Percentiles rank a stretch among this genome's conserved stretches.
Evolutionary conservation across 2,329 filamentous ascomycete species (phyloP).

Genomic region (Reticulascus tulasneorum): DNA sequence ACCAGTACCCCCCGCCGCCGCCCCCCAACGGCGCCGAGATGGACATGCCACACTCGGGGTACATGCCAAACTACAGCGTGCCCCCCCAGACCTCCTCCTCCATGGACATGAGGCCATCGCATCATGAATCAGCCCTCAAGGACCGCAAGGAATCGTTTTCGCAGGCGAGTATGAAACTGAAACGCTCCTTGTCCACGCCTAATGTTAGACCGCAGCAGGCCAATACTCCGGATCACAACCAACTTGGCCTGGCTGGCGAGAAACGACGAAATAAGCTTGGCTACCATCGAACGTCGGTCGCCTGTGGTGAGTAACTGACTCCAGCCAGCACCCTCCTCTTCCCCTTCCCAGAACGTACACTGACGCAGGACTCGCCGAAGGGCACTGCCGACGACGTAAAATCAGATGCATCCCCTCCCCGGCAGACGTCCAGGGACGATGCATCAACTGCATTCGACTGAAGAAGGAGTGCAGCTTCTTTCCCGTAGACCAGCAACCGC

Average conservation of each 20-base stretch:
- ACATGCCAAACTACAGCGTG: conserved; percentile 26
- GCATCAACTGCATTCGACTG: conserved; percentile 87
- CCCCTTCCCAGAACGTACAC: not conserved
- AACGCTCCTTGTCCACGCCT: conserved; percentile 48
- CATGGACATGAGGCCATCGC: conserved; percentile 5
- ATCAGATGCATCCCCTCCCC: conserved; percentile 81
- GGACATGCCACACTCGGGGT: conserved; percentile 35
- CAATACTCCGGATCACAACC: conserved; percentile 27
- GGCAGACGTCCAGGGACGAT: conserved; percentile 70
- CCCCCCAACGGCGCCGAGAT: conserved; percentile 37
- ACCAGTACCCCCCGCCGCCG: conserved; percentile 42
- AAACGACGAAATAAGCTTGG: conserved; percentile 83
- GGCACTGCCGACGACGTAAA: conserved; percentile 87
- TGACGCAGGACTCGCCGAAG: conserved; percentile 40
- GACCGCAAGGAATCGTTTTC: conserved; percentile 33
- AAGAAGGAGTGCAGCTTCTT: conserved; percentile 94
- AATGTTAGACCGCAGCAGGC: conserved; percentile 40
- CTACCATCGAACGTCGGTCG: conserved; percentile 91
- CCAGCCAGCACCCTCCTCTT: not conserved
- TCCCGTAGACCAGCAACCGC: conserved; percentile 74
- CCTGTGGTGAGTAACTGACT: conserved; percentile 71
- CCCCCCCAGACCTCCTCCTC: conserved; percentile 19
- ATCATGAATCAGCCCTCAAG: conserved; percentile 19
- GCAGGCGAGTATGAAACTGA: conserved; percentile 34
- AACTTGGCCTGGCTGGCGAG: conserved; percentile 37